phyloP scores from a whole-genome alignment of 1,284 basidiomycete species.

The Tremellales sp. region DNA sequence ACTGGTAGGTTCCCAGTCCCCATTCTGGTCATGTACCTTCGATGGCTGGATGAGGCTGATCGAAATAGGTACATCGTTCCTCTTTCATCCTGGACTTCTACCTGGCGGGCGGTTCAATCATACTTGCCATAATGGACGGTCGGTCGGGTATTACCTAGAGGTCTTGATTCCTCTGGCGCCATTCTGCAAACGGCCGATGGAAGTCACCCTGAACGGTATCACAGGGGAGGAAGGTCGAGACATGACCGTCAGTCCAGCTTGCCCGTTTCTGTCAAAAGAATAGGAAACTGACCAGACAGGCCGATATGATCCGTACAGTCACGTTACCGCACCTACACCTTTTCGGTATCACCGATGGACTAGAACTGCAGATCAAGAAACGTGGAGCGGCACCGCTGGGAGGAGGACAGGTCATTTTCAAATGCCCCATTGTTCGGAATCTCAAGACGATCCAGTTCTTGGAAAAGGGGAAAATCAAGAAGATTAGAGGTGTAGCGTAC shows the following conservation, averaged over 20 bases:
- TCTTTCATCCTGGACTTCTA: constrained; percentile 89
- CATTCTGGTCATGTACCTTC: no score
- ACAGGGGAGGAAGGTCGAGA: constrained; percentile 80
- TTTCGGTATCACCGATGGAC: constrained; percentile 80
- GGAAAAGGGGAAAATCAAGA: constrained; percentile 82
- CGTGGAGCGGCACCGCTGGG: constrained; percentile 87
- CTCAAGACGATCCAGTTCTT: constrained; percentile 89
- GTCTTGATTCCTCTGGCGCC: constrained; percentile 85
- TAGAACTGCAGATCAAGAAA: constrained; percentile 88
- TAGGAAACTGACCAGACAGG: constrained; percentile 51
- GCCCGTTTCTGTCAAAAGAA: not conserved
- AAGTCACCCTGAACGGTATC: constrained; percentile 78
- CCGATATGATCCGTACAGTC: constrained; percentile 85
- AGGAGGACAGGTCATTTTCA: constrained; percentile 87
- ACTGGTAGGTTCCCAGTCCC: constrained; percentile 61
- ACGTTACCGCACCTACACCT: constrained; percentile 86
- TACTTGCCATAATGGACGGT: constrained; percentile 79
- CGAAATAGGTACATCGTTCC: constrained; percentile 71
- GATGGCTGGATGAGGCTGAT: no score
- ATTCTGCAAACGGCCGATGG: constrained; percentile 84
- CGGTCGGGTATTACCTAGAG: constrained; percentile 92
- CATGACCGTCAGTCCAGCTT: constrained; percentile 63
- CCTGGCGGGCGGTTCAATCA: constrained; percentile 77
- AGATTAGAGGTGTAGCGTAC: constrained; percentile 92
- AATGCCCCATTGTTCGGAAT: constrained; percentile 86